Evolutionary conservation across 208 protist genomes (phyloP), one percentile per base, ranked within the genome.

Genomic region (Trypanosoma congolense): DNA sequence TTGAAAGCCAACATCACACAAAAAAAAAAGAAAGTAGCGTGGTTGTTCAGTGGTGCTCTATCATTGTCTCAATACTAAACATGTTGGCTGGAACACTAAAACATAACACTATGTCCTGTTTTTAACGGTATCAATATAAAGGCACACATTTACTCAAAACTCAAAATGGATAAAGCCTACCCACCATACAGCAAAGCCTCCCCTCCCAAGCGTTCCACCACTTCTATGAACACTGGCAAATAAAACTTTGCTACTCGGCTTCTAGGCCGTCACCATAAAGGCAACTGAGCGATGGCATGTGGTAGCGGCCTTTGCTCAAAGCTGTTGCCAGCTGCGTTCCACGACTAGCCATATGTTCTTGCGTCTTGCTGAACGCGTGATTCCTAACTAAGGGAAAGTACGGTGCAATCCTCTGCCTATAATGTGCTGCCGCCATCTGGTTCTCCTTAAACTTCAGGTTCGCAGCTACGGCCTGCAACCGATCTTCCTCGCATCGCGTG

Each of bases 341-440:
- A 12, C 84, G 75, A 16, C 61, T 53, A 4, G 70, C 55, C 22
- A 57, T 75, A 28, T 28, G 60, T 3, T 35, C 10, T 1, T 74
- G 33, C 14, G 71, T 33, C 19, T 71, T 71, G 4, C 60, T 59
- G 12, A 46, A 63, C 29, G 9, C 56, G 47, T 47, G 70, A 25
- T 28, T 31, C 21, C 19, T 52, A 40, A 54, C 33, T 49, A 46
- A 53, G 26, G 50, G 49, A 10, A 65, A 45, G 16, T 84, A 35
- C 12, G 83, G 51, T 16, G 79, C 55, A 4, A 46, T 38, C 9
- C 65, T 71, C 43, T 87, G 73, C 2, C 50, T 56, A 8, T 47
- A 61, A 35, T 91, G 83, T 4, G 74, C 54, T 16, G 75, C 63
- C 22, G 77, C 54, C 72, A 91, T 82, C 31, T 78, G 76, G n/a